Evolutionary conservation across 2,329 filamentous ascomycete species (phyloP).

Genomic region (Trichoderma koningiopsis): DNA sequence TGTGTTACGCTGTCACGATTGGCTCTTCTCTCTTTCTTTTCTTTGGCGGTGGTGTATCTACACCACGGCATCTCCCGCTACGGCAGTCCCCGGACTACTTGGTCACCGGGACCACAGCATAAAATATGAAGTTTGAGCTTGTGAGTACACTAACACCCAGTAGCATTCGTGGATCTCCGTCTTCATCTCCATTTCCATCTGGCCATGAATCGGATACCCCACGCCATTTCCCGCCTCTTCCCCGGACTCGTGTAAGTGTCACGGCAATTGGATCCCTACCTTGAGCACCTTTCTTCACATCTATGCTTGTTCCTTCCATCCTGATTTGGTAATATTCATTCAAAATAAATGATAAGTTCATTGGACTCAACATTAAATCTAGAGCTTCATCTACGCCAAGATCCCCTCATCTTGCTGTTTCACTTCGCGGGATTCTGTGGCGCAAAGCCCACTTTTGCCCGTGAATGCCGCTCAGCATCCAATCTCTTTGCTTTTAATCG

Average conservation of each 20-base stretch:
- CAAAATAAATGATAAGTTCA: not conserved
- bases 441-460: conserved; percentile 19
- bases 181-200: not conserved
- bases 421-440: not conserved
- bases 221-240: not conserved
- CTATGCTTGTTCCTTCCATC: not conserved
- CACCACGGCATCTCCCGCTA: not conserved
- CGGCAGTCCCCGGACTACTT: not conserved
- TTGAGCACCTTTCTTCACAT: not conserved
- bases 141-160: not conserved
- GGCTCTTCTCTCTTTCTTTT: not conserved
- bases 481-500: not conserved
- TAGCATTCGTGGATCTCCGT: not conserved
- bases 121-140: not conserved
- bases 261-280: not conserved
- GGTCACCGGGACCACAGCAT: not conserved
- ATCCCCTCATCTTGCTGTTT: not conserved
- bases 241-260: not conserved
- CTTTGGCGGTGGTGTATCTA: not conserved
- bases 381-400: not conserved
- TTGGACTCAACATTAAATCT: not conserved
- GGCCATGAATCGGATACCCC: not conserved
- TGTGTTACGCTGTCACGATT: not conserved
- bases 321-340: not conserved
- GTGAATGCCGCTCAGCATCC: conserved; percentile 17